Conservation (phyloP, 139 green algal species). For the Tetraselmis chui region DNA sequence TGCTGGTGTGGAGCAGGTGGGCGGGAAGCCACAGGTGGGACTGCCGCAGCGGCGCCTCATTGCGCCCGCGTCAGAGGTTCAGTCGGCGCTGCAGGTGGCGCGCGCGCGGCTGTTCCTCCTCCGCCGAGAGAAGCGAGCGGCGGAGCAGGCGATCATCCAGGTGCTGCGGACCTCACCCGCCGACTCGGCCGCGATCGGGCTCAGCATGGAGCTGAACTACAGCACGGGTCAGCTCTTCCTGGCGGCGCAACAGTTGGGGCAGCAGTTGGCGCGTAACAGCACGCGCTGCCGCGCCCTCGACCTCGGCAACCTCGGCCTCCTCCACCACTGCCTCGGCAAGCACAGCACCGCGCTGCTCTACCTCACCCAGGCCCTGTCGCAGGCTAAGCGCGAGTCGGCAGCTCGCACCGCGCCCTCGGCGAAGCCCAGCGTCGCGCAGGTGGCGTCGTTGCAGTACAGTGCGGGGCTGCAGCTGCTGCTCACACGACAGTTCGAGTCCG, state of each 20-base stretch:
- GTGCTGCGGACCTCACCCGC: not conserved
- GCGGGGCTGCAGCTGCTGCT: not conserved
- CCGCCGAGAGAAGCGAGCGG: not conserved
- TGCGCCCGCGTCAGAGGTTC: not conserved
- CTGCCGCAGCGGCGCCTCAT: not conserved
- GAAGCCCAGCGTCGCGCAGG: not conserved
- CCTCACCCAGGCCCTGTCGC: not conserved
- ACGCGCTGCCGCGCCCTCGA: not conserved
- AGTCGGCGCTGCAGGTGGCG: not conserved
- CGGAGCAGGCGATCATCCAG: not conserved
- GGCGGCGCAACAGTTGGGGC: not conserved
- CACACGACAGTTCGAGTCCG: not conserved
- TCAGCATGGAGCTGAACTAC: not conserved
- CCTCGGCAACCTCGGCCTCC: not conserved
- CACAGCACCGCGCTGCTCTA: not conserved
- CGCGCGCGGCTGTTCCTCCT: not conserved
- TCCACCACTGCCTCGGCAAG: not conserved
- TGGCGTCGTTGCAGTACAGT: not conserved
- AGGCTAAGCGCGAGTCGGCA: not conserved
- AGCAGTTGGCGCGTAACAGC: not conserved
- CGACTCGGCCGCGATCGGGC: not conserved
- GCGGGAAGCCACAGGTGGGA: not conserved
- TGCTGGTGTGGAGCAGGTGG: too few relatives aligned
- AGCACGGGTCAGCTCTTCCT: not conserved
- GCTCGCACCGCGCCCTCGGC: too few relatives aligned